Evolutionary conservation across 2,329 filamentous ascomycete genomes (phyloP).

Genomic region (Zasmidium citrigriseum): DNA sequence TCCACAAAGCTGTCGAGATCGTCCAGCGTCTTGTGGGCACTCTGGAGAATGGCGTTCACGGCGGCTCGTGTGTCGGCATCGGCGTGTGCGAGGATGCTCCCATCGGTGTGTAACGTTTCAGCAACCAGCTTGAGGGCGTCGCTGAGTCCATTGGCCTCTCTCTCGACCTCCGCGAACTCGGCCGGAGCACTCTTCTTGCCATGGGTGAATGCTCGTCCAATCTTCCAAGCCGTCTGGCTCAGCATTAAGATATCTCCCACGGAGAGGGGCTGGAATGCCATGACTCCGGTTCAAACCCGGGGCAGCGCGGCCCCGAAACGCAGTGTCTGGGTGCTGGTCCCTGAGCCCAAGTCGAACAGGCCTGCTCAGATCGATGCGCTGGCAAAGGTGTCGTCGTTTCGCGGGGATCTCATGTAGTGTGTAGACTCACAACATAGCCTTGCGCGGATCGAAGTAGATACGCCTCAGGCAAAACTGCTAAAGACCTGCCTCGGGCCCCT

Average conservation of each 20-base stretch:
- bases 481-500: not conserved
- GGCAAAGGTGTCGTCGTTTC: no score
- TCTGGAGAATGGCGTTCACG: constrained; percentile 41
- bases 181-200: constrained; percentile 41
- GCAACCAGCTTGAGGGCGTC: constrained; percentile 48
- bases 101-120: constrained; percentile 42
- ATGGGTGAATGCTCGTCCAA: constrained; percentile 46
- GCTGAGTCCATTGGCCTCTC: constrained; percentile 44
- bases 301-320: not conserved
- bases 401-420: not conserved
- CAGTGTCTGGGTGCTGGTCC: not conserved
- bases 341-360: not conserved
- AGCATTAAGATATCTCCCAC: constrained; percentile 49
- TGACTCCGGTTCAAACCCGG: constrained; percentile 8
- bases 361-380: not conserved
- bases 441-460: not conserved
- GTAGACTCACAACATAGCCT: no score
- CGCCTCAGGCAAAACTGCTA: not conserved
- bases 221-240: constrained; percentile 49
- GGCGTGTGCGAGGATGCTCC: constrained; percentile 38
- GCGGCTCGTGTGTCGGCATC: constrained; percentile 38
- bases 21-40: constrained; percentile 42
- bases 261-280: constrained; percentile 27
- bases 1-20: constrained; percentile 49
- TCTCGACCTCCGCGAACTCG: constrained; percentile 46